These are phyloP conservation scores for Laburnicola sp. DNA, from an alignment of 2,329 filamentous ascomycete genomes.

Conservation along the genomic window DNA sequence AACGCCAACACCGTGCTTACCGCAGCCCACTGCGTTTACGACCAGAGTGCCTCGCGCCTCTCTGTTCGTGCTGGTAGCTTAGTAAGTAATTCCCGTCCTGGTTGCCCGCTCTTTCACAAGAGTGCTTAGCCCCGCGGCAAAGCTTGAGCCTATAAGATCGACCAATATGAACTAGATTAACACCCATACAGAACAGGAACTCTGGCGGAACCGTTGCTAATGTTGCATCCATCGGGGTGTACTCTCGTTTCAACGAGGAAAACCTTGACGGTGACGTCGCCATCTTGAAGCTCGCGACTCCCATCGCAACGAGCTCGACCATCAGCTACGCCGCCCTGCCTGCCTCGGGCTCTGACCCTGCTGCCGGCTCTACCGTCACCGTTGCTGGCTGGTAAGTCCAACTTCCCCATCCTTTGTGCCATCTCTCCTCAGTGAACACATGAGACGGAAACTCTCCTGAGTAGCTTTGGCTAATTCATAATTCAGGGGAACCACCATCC, in stretches of 20 bases:
- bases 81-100: not conserved
- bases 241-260: slow-evolving; percentile 13
- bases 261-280: slow-evolving; percentile 25
- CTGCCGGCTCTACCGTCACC: slow-evolving; percentile 20
- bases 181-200: slow-evolving; percentile 15
- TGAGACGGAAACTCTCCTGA: no score
- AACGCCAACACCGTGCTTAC: slow-evolving; percentile 15
- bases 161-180: not conserved
- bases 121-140: no score
- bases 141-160: not conserved
- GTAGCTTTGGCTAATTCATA: slow-evolving; percentile 1
- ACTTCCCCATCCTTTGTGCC: not conserved
- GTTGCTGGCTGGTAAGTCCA: slow-evolving; percentile 28
- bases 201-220: slow-evolving; percentile 26
- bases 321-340: slow-evolving; percentile 27
- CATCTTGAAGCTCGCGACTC: slow-evolving; percentile 30
- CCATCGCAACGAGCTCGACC: slow-evolving; percentile 26
- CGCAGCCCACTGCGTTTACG: slow-evolving; percentile 9
- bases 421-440: not conserved
- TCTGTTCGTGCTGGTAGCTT: slow-evolving; percentile 8
- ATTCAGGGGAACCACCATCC: slow-evolving; percentile 5
- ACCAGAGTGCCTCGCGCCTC: slow-evolving; percentile 1
- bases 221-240: slow-evolving; percentile 25
- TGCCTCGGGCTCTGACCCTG: slow-evolving; percentile 27
- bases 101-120: not conserved